Percentiles rank a stretch among this genome's conserved stretches.
Conservation (phyloP, 1,284 basidiomycete genomes). For the Ceratobasidium sp. region DNA sequence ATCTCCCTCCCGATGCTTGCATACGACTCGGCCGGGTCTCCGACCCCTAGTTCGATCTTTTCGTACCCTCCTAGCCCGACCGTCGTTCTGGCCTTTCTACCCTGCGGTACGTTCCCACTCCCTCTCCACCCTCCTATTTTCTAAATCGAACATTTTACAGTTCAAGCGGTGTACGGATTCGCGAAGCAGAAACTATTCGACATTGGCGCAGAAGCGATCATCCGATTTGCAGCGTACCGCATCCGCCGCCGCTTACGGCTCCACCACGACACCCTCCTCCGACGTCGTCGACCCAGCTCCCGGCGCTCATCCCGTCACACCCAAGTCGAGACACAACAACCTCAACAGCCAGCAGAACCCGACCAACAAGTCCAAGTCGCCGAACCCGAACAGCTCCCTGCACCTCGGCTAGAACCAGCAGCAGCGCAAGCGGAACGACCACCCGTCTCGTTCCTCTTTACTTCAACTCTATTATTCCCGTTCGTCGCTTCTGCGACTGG, state of each 20-base stretch:
- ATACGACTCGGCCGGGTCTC: constrained; percentile 40
- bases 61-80: constrained; percentile 38
- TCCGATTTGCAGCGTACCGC: constrained; percentile 40
- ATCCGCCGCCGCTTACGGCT: constrained; percentile 31
- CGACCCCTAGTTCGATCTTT: constrained; percentile 25
- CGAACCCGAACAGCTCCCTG: not conserved
- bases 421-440: constrained; percentile 22
- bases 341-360: not conserved
- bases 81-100: constrained; percentile 29
- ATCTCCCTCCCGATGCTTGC: constrained; percentile 45
- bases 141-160: not conserved
- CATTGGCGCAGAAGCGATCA: constrained; percentile 42
- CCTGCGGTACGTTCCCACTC: constrained; percentile 12
- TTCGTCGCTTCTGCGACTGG: constrained; percentile 34
- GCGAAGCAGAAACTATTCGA: constrained; percentile 44
- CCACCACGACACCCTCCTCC: constrained; percentile 17
- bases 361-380: not conserved
- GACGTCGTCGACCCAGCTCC: constrained; percentile 8
- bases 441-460: constrained; percentile 40
- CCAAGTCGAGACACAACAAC: constrained; percentile 11
- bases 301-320: constrained; percentile 8
- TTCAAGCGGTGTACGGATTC: constrained; percentile 39
- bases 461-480: constrained; percentile 29
- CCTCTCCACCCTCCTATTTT: not conserved
- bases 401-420: not conserved